Conservation (phyloP, 352 stramenopile species). For the Globisporangium cystogenes region DNA sequence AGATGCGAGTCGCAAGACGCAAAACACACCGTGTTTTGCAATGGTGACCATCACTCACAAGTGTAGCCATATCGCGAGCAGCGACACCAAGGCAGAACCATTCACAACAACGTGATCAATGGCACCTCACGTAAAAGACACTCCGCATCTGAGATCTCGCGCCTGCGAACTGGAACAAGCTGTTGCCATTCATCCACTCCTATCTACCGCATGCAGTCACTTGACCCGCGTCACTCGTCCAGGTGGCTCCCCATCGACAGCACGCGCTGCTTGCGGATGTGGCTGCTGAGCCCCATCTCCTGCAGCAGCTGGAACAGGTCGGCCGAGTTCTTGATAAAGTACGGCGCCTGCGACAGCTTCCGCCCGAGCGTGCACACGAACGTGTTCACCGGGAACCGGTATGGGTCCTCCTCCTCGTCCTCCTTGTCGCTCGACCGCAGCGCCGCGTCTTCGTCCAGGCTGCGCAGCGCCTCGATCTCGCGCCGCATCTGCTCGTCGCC, state of each 20-base stretch:
- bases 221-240: conserved; percentile 15
- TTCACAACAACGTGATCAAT: too few species aligned
- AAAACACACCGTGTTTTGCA: too few species aligned
- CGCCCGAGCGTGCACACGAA: conserved; percentile 81
- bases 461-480: conserved; percentile 13
- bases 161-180: too few species aligned
- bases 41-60: too few species aligned
- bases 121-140: too few species aligned
- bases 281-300: conserved; percentile 81
- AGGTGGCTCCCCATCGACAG: conserved; percentile 38
- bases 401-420: conserved; percentile 42
- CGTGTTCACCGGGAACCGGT: conserved; percentile 77
- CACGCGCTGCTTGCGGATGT: conserved; percentile 68
- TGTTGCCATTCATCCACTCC: too few species aligned
- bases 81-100: too few species aligned
- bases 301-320: conserved; percentile 81
- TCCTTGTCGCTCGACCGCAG: conserved; percentile 22
- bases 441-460: conserved; percentile 18
- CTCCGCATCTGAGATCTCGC: too few species aligned
- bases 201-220: too few species aligned
- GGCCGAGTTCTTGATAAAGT: conserved; percentile 85
- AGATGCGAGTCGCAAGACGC: too few species aligned
- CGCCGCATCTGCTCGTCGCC: conserved; percentile 14
- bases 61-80: too few species aligned
- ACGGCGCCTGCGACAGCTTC: conserved; percentile 79